Percentiles rank a stretch among this genome's conserved stretches.
These are phyloP conservation scores for Apophysomyces ossiformis DNA, from an alignment of 371 early-diverging fungal genomes.

Conservation along the genomic window DNA sequence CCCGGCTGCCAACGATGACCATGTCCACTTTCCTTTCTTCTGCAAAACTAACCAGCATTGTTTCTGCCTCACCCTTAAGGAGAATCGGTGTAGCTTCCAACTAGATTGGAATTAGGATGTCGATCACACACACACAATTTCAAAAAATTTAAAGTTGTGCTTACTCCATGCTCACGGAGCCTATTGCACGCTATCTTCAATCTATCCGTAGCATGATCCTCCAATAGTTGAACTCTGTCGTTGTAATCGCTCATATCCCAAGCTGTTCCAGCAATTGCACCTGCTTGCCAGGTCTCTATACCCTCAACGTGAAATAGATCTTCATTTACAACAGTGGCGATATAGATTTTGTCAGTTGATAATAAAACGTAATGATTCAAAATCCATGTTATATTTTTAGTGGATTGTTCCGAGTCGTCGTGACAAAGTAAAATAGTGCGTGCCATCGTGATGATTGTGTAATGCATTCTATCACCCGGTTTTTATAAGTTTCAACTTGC, in stretches of 20 bases:
- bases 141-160: constrained; percentile 4
- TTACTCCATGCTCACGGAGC: constrained; percentile 35
- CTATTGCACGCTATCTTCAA: constrained; percentile 23
- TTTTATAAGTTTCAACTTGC: background rate
- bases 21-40: constrained; percentile 29
- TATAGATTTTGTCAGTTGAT: constrained; percentile 26
- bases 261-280: constrained; percentile 23
- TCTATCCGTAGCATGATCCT: constrained; percentile 22
- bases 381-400: constrained; percentile 33
- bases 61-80: constrained; percentile 34
- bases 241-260: constrained; percentile 29
- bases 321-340: constrained; percentile 36
- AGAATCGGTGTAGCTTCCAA: constrained; percentile 22
- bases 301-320: constrained; percentile 38
- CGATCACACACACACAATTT: background rate
- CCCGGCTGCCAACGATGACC: constrained; percentile 32
- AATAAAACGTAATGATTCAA: constrained; percentile 23
- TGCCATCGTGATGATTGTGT: constrained; percentile 16
- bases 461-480: background rate
- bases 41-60: constrained; percentile 31
- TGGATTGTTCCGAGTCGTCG: constrained; percentile 32
- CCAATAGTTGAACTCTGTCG: constrained; percentile 28
- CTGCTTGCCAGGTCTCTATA: constrained; percentile 31
- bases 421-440: constrained; percentile 34
- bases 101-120: constrained; percentile 13